Evolutionary conservation across 768 basidiomycete genomes (phyloP).

Genomic region (Omphalotus guepiniiformis): DNA sequence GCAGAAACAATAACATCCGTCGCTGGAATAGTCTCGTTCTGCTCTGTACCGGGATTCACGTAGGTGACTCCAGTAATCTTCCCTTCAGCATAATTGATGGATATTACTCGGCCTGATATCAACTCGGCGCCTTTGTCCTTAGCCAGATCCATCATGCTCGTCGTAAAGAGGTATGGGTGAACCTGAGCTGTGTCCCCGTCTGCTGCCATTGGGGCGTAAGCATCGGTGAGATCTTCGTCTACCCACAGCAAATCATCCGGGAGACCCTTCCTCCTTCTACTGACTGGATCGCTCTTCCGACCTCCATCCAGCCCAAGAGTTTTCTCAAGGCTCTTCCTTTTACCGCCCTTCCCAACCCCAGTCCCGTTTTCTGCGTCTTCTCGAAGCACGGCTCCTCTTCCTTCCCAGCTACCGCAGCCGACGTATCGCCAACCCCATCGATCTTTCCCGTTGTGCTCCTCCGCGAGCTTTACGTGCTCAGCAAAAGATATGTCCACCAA

Average conservation of each 20-base stretch:
- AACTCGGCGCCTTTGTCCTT: conserved; percentile 46
- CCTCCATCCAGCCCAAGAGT: conserved; percentile 41
- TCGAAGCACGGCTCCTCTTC: conserved; percentile 40
- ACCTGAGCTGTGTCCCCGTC: conserved; percentile 66
- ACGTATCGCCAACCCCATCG: conserved; percentile 86
- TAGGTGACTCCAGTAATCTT: conserved; percentile 35
- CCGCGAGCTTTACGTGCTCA: conserved; percentile 71
- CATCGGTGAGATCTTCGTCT: conserved; percentile 51
- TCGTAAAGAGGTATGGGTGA: conserved; percentile 72
- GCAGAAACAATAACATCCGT: conserved; percentile 74
- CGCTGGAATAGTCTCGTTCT: conserved; percentile 40
- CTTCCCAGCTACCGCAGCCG: conserved; percentile 69
- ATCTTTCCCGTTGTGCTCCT: conserved; percentile 60
- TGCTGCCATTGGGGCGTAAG: conserved; percentile 57
- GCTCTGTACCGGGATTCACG: conserved; percentile 20
- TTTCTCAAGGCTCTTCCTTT: conserved; percentile 51
- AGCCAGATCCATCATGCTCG: conserved; percentile 65
- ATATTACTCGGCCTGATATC: conserved; percentile 44
- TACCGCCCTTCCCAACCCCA: conserved; percentile 25
- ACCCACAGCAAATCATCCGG: conserved; percentile 55
- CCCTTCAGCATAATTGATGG: conserved; percentile 40
- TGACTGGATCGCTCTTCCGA: conserved; percentile 16
- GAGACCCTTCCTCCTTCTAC: conserved; percentile 29
- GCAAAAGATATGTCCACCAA: conserved; percentile 67
- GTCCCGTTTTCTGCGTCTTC: conserved; percentile 16